phyloP scores from a whole-genome alignment of 1,284 basidiomycete genomes.

The Xerocomus cyaneibrunnescens region DNA sequence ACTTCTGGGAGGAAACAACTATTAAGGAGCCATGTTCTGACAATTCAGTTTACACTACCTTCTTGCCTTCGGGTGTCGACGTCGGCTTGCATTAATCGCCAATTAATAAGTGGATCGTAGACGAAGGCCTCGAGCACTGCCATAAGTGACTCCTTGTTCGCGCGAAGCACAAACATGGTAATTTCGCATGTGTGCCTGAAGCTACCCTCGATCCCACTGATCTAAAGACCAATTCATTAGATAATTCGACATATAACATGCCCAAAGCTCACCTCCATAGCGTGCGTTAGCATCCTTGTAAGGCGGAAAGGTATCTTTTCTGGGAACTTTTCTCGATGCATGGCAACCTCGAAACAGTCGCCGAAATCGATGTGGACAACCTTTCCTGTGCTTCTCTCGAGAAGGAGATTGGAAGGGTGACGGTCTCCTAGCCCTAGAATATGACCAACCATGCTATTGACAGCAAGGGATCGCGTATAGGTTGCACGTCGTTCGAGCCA shows the following conservation, averaged over 20 bases:
- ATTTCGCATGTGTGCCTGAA: slow-evolving; percentile 97
- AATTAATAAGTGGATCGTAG: slow-evolving; percentile 88
- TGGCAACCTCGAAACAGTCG: slow-evolving; percentile 93
- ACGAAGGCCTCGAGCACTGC: slow-evolving; percentile 96
- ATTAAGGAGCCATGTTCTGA: slow-evolving; percentile 2
- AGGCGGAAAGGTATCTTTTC: slow-evolving; percentile 99
- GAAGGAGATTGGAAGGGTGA: slow-evolving; percentile 94
- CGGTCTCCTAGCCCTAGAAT: slow-evolving; percentile 98
- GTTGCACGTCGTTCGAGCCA: slow-evolving; percentile 98
- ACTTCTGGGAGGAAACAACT: slow-evolving; percentile 28
- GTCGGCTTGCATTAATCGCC: slow-evolving; percentile 80
- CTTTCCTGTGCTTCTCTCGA: slow-evolving; percentile 92
- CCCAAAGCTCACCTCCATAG: slow-evolving; percentile 83
- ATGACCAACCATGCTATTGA: slow-evolving; percentile 97
- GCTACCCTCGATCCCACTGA: slow-evolving; percentile 96
- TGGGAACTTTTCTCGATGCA: slow-evolving; percentile 98
- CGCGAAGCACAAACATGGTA: slow-evolving; percentile 94
- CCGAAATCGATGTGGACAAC: slow-evolving; percentile 98
- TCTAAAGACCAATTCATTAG: slow-evolving; percentile 46
- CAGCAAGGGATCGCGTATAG: slow-evolving; percentile 93
- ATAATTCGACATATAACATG: not conserved
- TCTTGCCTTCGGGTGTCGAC: slow-evolving; percentile 61
- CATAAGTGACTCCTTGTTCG: slow-evolving; percentile 97
- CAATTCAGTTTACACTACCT: slow-evolving; percentile 39
- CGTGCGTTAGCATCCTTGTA: slow-evolving; percentile 97